Evolutionary conservation across 768 basidiomycete species (phyloP).

Genomic region (Sporobolomyces pararoseus): DNA sequence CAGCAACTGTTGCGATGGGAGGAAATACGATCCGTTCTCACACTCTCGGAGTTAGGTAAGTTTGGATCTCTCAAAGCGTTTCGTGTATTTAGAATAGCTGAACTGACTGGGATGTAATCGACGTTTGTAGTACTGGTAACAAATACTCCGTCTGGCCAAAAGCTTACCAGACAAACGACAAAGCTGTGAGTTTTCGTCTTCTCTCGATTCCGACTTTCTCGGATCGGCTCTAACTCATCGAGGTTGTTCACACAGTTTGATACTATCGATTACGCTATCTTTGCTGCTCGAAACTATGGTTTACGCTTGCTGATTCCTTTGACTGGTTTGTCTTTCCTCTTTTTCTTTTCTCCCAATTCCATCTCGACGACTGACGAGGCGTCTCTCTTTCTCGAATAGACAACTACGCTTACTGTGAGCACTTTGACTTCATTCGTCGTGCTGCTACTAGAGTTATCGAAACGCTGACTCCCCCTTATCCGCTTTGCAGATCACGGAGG

Average conservation of each 20-base stretch:
- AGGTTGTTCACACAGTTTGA: constrained; percentile 19
- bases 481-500: constrained; percentile 45
- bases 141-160: constrained; percentile 35
- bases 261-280: constrained; percentile 43
- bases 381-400: too few species aligned
- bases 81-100: too few species aligned
- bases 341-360: background rate
- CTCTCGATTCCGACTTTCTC: background rate
- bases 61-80: rapidly evolving
- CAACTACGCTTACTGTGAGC: constrained; percentile 39
- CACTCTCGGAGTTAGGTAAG: constrained; percentile 42
- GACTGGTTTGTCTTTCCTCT: constrained; percentile 26
- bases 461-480: constrained; percentile 22
- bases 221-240: background rate
- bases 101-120: too few species aligned
- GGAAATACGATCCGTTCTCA: constrained; percentile 42
- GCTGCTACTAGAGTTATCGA: background rate
- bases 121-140: constrained; percentile 41
- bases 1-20: constrained; percentile 42
- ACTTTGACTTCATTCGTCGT: background rate
- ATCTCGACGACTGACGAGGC: too few species aligned
- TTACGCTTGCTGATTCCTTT: constrained; percentile 42
- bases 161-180: constrained; percentile 25
- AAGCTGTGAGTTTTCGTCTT: constrained; percentile 17
- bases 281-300: constrained; percentile 40